Base-by-base conservation (phyloP, 169 alveolate species). In the Theileria annulata region DNA sequence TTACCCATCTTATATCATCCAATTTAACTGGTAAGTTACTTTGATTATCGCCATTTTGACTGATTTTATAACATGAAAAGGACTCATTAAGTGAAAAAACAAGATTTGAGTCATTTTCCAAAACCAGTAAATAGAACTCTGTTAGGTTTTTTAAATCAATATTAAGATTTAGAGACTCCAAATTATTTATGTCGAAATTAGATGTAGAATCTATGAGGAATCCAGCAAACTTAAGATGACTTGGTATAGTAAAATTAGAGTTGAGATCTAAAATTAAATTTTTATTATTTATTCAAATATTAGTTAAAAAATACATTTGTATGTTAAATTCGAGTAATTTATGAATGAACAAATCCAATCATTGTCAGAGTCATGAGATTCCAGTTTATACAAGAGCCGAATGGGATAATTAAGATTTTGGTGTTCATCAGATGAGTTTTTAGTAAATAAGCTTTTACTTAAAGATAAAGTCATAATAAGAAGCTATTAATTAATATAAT, bases 331-430 rank as follows among this genome's bases (percentile, higher is more conserved):
- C 23, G 21, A 15, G 10, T 49, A 21, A 37, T 15, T 59, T 21
- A 80, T 64, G 49, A 67, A 82, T 9, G 89, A 82, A 23, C 89
- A 82, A 13, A 82, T 75, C 89, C 89, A 82, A 58, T 35, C 66
- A 23, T 30, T 30, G 1, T 49, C 80, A 25, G 60, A 69, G 10
- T 54, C 35, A 3, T 28, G 13, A 28, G 76, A 69, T 2, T 69
- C 62, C 48, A 69, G 12, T 66, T 69, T 69, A 49, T 69, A 49
- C 23, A 69, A 31, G 6, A 69, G 42, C 31, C 76, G 23, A 69
- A 69, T 69, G 23, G 1, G 23, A 62, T 30, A 62, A n/a, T 30
- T 62, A 1, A 2, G 3, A 68, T 33, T 68, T 19, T 13, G 27
- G 0, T 25, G 10, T n/a, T 13, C 23, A 19, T 23, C 12, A 5